These are phyloP conservation scores for Calonectria naviculata DNA, from an alignment of 2,329 filamentous ascomycete genomes.

Conservation along the genomic window DNA sequence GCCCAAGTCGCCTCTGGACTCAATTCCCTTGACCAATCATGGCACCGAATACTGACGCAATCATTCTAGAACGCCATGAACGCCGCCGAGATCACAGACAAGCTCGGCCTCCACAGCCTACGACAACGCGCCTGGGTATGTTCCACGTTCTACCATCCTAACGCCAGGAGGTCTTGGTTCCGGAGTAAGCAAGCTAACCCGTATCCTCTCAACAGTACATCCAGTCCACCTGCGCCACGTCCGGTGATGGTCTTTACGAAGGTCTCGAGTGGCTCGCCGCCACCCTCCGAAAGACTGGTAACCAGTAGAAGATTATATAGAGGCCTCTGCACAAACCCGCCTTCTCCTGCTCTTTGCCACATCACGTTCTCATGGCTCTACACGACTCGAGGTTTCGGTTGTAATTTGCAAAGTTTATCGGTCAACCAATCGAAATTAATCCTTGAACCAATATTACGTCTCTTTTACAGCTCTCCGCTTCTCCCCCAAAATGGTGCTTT, in stretches of 20 bases:
- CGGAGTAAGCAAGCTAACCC: constrained; percentile 33
- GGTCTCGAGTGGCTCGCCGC: constrained; percentile 94
- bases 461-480: constrained; percentile 39
- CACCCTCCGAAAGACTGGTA: constrained; percentile 81
- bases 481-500: constrained; percentile 42
- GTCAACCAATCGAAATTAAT: constrained; percentile 67
- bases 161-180: not conserved
- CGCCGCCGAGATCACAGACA: constrained; percentile 99
- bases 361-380: constrained; percentile 53
- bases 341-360: constrained; percentile 52
- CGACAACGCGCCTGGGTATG: constrained; percentile 99
- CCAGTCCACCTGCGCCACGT: constrained; percentile 99
- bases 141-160: not conserved
- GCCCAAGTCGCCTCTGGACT: constrained; percentile 10
- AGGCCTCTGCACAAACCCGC: constrained; percentile 46
- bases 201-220: constrained; percentile 76
- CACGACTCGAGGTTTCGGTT: constrained; percentile 64
- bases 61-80: constrained; percentile 93
- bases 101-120: constrained; percentile 99
- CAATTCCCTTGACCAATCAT: constrained; percentile 6
- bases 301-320: constrained; percentile 64
- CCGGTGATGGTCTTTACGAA: constrained; percentile 99
- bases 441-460: constrained; percentile 48
- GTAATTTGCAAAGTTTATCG: constrained; percentile 67
- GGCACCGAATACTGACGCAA: constrained; percentile 29